Conservation (phyloP, 352 stramenopile genomes). For the Globisporangium splendens region DNA sequence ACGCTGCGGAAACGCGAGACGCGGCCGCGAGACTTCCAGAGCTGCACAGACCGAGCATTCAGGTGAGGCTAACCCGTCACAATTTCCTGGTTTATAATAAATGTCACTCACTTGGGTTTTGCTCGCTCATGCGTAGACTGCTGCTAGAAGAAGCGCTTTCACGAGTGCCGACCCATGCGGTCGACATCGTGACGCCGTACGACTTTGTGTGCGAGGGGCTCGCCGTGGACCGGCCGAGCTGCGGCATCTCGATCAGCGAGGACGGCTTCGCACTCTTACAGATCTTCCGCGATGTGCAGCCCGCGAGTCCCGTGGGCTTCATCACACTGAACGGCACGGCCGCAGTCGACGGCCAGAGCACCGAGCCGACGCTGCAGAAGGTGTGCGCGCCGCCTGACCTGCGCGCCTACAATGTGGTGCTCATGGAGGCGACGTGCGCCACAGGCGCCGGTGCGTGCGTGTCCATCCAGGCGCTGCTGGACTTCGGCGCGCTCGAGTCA, state of each 20-base stretch:
- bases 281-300: slow-evolving; percentile 22
- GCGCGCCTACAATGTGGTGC: slow-evolving; percentile 21
- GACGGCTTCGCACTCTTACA: slow-evolving; percentile 24
- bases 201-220: background rate
- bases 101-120: too few relatives aligned
- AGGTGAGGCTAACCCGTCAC: too few relatives aligned
- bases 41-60: too few relatives aligned
- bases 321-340: slow-evolving; percentile 20
- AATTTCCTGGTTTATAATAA: too few relatives aligned
- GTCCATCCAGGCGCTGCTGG: slow-evolving; percentile 32
- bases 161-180: slow-evolving; percentile 10
- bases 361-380: slow-evolving; percentile 7
- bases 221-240: too few relatives aligned
- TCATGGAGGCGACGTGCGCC: slow-evolving; percentile 27
- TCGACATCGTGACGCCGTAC: slow-evolving; percentile 15
- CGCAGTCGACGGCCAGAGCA: background rate
- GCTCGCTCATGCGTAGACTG: slow-evolving; percentile 12
- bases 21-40: background rate
- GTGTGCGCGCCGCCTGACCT: slow-evolving; percentile 23
- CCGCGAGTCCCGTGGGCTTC: slow-evolving; percentile 19
- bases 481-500: slow-evolving; percentile 23
- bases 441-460: slow-evolving; percentile 11
- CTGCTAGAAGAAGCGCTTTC: slow-evolving; percentile 29
- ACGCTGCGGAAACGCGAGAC: slow-evolving; percentile 13
- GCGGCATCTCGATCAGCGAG: too few relatives aligned